phyloP scores from a whole-genome alignment of 1,284 basidiomycete species.

The Sporisorium graminicola region DNA sequence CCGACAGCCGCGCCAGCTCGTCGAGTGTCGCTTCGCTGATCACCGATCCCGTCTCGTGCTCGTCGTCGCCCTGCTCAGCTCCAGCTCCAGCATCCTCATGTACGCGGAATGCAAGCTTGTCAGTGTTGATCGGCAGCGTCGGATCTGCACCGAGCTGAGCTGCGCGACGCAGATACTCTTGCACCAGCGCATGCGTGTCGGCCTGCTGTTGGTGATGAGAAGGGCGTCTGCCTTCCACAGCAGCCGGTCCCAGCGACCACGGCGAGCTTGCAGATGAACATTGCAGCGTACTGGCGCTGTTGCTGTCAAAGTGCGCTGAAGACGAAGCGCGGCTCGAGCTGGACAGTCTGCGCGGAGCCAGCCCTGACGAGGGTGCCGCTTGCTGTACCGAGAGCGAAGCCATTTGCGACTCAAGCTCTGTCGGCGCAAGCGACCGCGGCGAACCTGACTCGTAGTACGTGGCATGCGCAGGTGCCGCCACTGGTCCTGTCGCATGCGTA shows the following conservation, averaged over 20 bases:
- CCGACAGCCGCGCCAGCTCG: slow-evolving; percentile 53
- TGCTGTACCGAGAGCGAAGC: slow-evolving; percentile 34
- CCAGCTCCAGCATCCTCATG: slow-evolving; percentile 6
- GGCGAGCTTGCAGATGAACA: slow-evolving; percentile 45
- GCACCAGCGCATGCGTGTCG: slow-evolving; percentile 46
- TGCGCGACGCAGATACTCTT: slow-evolving; percentile 41
- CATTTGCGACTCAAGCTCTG: slow-evolving; percentile 40
- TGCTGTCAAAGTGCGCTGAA: slow-evolving; percentile 41
- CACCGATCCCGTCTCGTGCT: slow-evolving; percentile 29
- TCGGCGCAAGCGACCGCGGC: slow-evolving; percentile 16
- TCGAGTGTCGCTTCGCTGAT: slow-evolving; percentile 57
- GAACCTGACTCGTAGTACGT: slow-evolving; percentile 28
- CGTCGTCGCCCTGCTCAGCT: slow-evolving; percentile 21
- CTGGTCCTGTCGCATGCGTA: slow-evolving; percentile 5
- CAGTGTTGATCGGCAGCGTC: slow-evolving; percentile 15
- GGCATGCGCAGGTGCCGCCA: slow-evolving; percentile 13
- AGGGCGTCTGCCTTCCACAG: slow-evolving; percentile 5
- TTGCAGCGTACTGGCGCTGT: slow-evolving; percentile 34
- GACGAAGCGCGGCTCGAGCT: slow-evolving; percentile 42
- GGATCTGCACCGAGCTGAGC: slow-evolving; percentile 24
- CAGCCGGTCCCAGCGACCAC: slow-evolving; percentile 31
- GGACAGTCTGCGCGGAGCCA: slow-evolving; percentile 21
- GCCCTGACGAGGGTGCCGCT: slow-evolving; percentile 1
- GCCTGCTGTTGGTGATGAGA: slow-evolving; percentile 31
- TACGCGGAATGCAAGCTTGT: slow-evolving; percentile 2